Percentiles rank a stretch among this genome's conserved stretches.
These are phyloP conservation scores for Boletus fagicola DNA, from an alignment of 768 basidiomycete species.

Conservation along the genomic window DNA sequence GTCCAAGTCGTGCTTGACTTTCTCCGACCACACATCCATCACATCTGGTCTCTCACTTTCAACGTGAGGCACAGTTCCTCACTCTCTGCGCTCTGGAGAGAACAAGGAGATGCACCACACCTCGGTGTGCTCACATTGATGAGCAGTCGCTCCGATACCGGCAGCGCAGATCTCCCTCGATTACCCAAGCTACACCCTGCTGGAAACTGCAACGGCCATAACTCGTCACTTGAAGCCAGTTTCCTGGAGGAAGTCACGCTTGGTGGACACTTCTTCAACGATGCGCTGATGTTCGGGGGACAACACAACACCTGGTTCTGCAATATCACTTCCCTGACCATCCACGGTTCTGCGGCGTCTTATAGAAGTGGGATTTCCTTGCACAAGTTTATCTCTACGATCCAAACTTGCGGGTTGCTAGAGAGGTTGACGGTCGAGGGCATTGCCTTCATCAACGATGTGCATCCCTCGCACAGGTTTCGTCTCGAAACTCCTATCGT, in stretches of 20 bases:
- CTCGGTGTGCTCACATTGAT: background rate
- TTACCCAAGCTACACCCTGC: background rate
- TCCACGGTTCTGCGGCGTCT: background rate
- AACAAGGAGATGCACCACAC: background rate
- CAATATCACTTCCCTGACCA: constrained; percentile 1
- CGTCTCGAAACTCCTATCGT: constrained; percentile 3
- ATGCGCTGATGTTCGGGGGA: background rate
- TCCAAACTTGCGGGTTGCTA: background rate
- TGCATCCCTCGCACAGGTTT: constrained; percentile 4
- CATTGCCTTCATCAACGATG: constrained; percentile 5
- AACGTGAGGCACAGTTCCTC: background rate
- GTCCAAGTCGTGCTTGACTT: background rate
- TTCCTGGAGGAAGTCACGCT: background rate
- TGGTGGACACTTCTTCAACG: background rate
- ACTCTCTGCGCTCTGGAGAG: constrained; percentile 6
- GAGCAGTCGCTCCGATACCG: background rate
- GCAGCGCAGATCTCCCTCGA: background rate
- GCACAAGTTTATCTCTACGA: background rate
- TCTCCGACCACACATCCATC: background rate
- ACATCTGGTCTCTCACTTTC: constrained; percentile 4
- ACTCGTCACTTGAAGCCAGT: background rate
- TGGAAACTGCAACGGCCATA: background rate
- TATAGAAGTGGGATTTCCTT: background rate
- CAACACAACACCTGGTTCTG: constrained; percentile 4
- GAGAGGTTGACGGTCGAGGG: constrained; percentile 6